phyloP scores from a whole-genome alignment of 345 rosid species.

The Camelina sativa region DNA sequence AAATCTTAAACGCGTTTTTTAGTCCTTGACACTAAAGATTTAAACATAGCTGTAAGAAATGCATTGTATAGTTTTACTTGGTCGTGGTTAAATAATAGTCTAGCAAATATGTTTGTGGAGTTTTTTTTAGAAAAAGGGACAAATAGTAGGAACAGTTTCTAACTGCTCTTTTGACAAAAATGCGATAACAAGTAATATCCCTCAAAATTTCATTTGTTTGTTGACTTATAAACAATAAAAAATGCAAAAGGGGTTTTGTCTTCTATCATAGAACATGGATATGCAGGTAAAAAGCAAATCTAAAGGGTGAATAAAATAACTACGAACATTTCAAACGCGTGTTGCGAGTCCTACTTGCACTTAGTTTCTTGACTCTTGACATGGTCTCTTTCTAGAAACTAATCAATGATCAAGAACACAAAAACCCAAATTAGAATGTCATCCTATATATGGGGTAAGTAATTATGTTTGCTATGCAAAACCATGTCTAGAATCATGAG shows the following conservation, averaged over 20 bases:
- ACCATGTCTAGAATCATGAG: background rate
- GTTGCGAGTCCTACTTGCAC: constrained; percentile 7
- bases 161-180: constrained; percentile 39
- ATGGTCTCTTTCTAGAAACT: constrained; percentile 33
- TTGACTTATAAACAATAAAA: constrained; percentile 20
- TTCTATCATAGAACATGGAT: constrained; percentile 30
- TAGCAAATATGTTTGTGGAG: background rate
- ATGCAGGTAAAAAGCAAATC: constrained; percentile 36
- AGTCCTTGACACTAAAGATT: background rate
- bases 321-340: constrained; percentile 34
- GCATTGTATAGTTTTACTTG: constrained; percentile 14
- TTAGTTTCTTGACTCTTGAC: constrained; percentile 33
- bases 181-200: background rate
- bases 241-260: constrained; percentile 5
- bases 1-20: constrained; percentile 31
- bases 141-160: constrained; percentile 35
- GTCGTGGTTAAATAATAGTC: constrained; percentile 23
- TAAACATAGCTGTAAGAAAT: background rate
- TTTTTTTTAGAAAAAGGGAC: constrained; percentile 1
- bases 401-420: constrained; percentile 2
- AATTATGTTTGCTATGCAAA: background rate
- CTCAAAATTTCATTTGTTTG: background rate
- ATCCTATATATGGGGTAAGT: background rate
- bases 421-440: background rate
- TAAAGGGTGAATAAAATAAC: constrained; percentile 8